Base-by-base conservation (phyloP, 2,329 filamentous ascomycete genomes). In the Fusarium chaquense region DNA sequence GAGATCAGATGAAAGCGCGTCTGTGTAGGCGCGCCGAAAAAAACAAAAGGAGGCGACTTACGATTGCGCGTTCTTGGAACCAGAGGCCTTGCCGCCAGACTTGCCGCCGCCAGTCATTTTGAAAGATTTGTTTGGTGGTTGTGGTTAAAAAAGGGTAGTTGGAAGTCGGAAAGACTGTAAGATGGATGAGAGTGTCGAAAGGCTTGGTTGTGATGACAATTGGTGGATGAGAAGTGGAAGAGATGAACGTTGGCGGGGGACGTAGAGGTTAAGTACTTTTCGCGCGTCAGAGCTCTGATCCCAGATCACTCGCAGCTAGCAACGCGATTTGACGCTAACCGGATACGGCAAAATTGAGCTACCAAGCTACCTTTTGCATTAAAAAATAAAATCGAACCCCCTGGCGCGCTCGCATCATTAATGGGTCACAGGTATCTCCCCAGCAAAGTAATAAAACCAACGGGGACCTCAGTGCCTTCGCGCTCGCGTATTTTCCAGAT, bases 81-180 rank as follows among this genome's bases (percentile, higher is more conserved):
- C 94, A 87, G 92, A 95, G 88, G 95, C 94, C 92, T 98, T 98
- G 91, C 96, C 96, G 85, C 96, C 96, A 87, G 95, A 98, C 87
- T 99, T 99, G 85, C 96, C 96, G 85, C 95, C 95, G 90, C 95
- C 95, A 93, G 96, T 97, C 96, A 99, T 99, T 92, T 93, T 98
- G 91, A 89, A 78, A 75, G 74, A 79, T 77, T 20, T 55, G 59
- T 20, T 20, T 78, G 77, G 74, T 75, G 44, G 28, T 71, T 44
- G 30, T 50, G 40, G 24, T 52, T 36, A 26, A 47, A 69, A 75
- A 64, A 64, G 58, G 58, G 56, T 53, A 38, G 67, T 45, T 52
- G 36, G n/a, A 53, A 45, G 50, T 70, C 64, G 55, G 68, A 69
- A 67, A 56, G 70, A 72, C 72, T 63, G 52, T 69, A 55, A 43